Conservation (phyloP, 148 eudicot species). For the Vaccinium macrocarpon region DNA sequence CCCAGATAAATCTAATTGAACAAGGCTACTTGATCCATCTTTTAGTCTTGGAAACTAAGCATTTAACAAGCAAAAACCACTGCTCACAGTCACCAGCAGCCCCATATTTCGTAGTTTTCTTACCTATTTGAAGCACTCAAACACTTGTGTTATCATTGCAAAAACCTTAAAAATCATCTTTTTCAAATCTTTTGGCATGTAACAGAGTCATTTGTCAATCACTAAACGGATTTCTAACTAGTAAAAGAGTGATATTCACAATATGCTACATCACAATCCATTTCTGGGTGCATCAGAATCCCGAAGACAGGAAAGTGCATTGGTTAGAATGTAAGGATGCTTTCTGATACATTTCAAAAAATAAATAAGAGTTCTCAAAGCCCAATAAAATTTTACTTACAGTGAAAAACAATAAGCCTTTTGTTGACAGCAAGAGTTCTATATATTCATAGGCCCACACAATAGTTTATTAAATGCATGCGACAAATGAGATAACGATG, state of each 20-base stretch:
- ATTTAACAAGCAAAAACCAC: not conserved
- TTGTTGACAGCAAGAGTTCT: not conserved
- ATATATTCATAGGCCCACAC: not conserved
- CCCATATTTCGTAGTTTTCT: not conserved
- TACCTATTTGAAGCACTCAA: not conserved
- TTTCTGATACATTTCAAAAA: not conserved
- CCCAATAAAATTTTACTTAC: not conserved
- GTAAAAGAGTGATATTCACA: not conserved
- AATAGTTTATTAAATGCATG: not conserved
- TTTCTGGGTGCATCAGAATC: not conserved
- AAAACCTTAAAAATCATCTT: not conserved
- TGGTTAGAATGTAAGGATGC: not conserved
- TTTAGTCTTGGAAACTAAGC: not conserved
- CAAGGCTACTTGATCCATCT: not conserved
- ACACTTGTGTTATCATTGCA: not conserved
- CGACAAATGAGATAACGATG: not conserved
- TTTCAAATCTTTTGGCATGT: too few species aligned
- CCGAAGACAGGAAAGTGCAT: not conserved
- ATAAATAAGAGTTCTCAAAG: not conserved
- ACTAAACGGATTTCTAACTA: not conserved
- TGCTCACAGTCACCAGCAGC: not conserved
- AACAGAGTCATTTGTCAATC: not conserved
- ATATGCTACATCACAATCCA: not conserved
- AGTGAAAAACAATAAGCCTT: not conserved
- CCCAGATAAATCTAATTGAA: not conserved